Base-by-base conservation (phyloP, 2,329 filamentous ascomycete species). In the Calonectria naviculata region DNA sequence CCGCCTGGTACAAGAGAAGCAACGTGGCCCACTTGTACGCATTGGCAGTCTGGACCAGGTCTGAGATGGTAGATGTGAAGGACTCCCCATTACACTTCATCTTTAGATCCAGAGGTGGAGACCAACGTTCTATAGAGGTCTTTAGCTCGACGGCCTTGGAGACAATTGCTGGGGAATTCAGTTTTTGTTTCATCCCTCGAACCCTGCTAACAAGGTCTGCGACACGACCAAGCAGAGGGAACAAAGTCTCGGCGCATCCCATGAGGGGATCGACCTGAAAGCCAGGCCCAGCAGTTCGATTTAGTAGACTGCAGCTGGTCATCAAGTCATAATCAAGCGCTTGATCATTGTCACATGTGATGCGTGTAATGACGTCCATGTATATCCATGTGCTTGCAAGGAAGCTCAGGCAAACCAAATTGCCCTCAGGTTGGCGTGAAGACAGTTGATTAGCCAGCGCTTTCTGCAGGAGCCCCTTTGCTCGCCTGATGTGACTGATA, bases 301-400 rank as follows among this genome's bases (percentile, higher is more conserved):
- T 56, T 5, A 58, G 24, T 2, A 58, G n/a, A 28, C 29, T 44
- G 21, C 65, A 67, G 36, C 21, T 46, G 5, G 62, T 54, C 69
- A 73, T 65, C 15, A 71, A 24, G 15, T 71, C 46, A 26, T 65
- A 62, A 36, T 73, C 69, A 15, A 66, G 34, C 1, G 52, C 24
- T 29, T 65, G 70, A 13, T 46, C 24, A 9, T 67, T 61, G 5
- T 64, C 31, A 60, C 65, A 71, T 2, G 71, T 73, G 21, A 73
- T 63, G 15, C 71, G 58, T 17, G 69, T 54, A 21, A 73, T 65
- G n/a, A 73, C 71, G 28, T 73, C 71, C 69, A 73, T 69, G 26
- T 73, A 73, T 5, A 73, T 68, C 71, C 71, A 73, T 8, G 67
- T 68, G 28, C 71, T 73, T 5, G 71, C 71, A 15, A 73, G 70